phyloP scores from a whole-genome alignment of 306 rosid genomes.

The Astragalus glycyphyllos region DNA sequence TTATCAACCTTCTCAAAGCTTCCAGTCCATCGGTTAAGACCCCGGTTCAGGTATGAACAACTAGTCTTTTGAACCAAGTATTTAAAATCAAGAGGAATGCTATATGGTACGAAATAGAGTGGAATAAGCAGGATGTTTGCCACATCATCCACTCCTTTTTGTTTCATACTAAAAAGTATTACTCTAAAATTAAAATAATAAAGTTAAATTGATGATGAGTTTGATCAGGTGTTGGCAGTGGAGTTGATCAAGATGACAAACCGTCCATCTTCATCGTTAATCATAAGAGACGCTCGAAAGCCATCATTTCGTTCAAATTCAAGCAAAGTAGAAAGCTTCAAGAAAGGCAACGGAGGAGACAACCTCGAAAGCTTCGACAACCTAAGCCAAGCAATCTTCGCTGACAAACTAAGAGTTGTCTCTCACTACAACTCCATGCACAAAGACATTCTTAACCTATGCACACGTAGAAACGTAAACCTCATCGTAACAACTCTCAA shows the following conservation, averaged over 20 bases:
- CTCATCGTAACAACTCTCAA: slow-evolving; percentile 42
- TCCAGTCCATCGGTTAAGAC: slow-evolving; percentile 43
- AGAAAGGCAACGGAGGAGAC: slow-evolving; percentile 7
- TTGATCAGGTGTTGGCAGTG: slow-evolving; percentile 36
- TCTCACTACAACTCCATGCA: slow-evolving; percentile 51
- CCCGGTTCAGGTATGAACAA: slow-evolving; percentile 44
- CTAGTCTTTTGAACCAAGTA: not conserved
- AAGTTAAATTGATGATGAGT: too few relatives aligned
- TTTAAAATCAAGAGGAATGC: too few relatives aligned
- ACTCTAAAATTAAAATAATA: too few relatives aligned
- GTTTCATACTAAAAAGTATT: too few relatives aligned
- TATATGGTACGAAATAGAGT: too few relatives aligned
- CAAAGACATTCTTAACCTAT: slow-evolving; percentile 44
- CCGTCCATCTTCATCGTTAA: slow-evolving; percentile 42
- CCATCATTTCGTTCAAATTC: slow-evolving; percentile 1
- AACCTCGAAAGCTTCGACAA: slow-evolving; percentile 47
- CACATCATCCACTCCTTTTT: too few relatives aligned
- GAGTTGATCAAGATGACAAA: slow-evolving; percentile 46
- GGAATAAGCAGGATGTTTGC: too few relatives aligned
- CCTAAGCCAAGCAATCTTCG: slow-evolving; percentile 50
- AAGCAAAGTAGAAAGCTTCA: not conserved
- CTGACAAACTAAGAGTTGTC: slow-evolving; percentile 44
- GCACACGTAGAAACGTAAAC: slow-evolving; percentile 29
- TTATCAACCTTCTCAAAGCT: slow-evolving; percentile 45
- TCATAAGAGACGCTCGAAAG: slow-evolving; percentile 42